Evolutionary conservation across 2,329 filamentous ascomycete species (phyloP).

Genomic region (Akanthomyces lecanii): DNA sequence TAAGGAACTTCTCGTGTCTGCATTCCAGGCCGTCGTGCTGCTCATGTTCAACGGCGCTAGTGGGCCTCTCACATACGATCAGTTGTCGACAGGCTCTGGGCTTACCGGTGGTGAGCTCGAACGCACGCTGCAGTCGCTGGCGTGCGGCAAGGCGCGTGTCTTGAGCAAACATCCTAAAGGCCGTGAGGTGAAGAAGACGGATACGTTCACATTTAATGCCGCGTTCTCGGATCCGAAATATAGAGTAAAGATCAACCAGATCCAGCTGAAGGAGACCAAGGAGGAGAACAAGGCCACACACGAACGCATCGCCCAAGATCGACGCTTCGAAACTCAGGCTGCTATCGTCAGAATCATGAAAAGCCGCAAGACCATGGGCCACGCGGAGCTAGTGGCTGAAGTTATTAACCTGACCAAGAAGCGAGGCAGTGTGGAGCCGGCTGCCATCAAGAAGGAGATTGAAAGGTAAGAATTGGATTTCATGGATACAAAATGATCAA

Average conservation of each 20-base stretch:
- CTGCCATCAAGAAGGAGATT: conserved; percentile 94
- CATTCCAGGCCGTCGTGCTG: conserved; percentile 87
- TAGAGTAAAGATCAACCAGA: conserved; percentile 97
- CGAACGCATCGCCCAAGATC: conserved; percentile 79
- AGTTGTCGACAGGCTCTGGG: conserved; percentile 70
- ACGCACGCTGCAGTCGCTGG: conserved; percentile 89
- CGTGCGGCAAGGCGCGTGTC: conserved; percentile 83
- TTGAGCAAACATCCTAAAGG: conserved; percentile 81
- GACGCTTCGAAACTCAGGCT: conserved; percentile 94
- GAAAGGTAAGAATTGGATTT: conserved; percentile 61
- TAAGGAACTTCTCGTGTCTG: conserved; percentile 88
- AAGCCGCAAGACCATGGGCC: conserved; percentile 79
- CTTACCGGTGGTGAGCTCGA: conserved; percentile 74
- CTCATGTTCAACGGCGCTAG: conserved; percentile 77
- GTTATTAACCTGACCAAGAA: conserved; percentile 88
- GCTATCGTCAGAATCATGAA: conserved; percentile 98
- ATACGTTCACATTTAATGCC: conserved; percentile 80
- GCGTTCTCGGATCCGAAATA: conserved; percentile 76
- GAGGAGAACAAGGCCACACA: conserved; percentile 94
- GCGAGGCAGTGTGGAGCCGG: conserved; percentile 77
- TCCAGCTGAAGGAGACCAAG: conserved; percentile 92
- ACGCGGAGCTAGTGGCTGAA: conserved; percentile 83
- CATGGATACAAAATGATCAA: conserved; percentile 3
- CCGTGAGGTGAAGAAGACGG: conserved; percentile 70
- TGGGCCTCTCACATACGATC: conserved; percentile 66